A percentile compares a stretch with the other conserved stretches of the same genome.
Evolutionary conservation across 805 yeast genomes (phyloP).

Genomic region (Candida suzukii): DNA sequence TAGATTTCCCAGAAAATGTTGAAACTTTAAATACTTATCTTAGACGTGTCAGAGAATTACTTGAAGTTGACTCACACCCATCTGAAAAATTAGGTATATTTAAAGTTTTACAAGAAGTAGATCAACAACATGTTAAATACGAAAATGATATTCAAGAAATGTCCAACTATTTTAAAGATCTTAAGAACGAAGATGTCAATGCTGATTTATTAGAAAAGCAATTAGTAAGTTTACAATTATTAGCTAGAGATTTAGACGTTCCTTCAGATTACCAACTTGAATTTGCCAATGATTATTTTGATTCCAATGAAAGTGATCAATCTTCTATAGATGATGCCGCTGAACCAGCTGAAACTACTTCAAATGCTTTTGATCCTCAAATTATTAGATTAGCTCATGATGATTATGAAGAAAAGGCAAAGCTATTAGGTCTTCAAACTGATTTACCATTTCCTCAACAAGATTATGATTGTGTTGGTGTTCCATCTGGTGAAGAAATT

Average conservation of each 20-base stretch:
- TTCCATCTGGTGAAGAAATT: conserved; percentile 41
- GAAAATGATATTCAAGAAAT: conserved; percentile 21
- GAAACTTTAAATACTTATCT: conserved; percentile 20
- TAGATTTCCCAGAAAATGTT: conserved; percentile 18
- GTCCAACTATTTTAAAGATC: conserved; percentile 15
- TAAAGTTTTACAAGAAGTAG: conserved; percentile 30
- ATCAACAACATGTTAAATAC: conserved; percentile 33
- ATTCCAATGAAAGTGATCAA: conserved; percentile 3
- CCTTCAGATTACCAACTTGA: conserved; percentile 44
- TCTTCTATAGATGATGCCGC: not conserved
- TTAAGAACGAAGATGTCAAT: conserved; percentile 30
- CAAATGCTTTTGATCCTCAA: not conserved
- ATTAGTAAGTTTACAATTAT: conserved; percentile 52
- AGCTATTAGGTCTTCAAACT: conserved; percentile 30
- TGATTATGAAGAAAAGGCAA: conserved; percentile 31
- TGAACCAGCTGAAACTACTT: conserved; percentile 1
- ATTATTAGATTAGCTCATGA: conserved; percentile 13
- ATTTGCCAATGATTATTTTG: conserved; percentile 19
- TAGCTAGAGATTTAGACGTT: conserved; percentile 59
- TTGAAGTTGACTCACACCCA: conserved; percentile 10
- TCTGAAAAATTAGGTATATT: conserved; percentile 39
- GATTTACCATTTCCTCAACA: conserved; percentile 23
- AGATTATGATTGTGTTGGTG: conserved; percentile 39
- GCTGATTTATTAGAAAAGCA: conserved; percentile 46
- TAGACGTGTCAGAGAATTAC: conserved; percentile 20